A percentile compares a stretch with the other conserved stretches of the same genome.
Conservation (phyloP, 768 basidiomycete species). For the Mycena sanguinolenta region DNA sequence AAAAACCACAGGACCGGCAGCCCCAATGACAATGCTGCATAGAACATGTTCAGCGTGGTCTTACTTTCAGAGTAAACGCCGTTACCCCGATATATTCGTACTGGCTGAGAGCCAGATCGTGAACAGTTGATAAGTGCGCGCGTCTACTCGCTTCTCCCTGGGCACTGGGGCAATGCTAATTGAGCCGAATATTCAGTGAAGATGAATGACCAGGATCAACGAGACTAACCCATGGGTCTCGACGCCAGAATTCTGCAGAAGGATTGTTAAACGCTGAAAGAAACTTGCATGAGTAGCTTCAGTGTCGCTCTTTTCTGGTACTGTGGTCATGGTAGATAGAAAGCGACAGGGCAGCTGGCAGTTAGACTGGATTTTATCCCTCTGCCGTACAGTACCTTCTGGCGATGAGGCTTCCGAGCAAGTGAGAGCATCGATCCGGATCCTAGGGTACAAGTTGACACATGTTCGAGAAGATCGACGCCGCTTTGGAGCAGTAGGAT, state of each 20-base stretch:
- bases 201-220: neutral
- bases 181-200: neutral
- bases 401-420: conserved; percentile 3
- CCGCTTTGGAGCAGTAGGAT: too few relatives aligned
- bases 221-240: conserved; percentile 51
- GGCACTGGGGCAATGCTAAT: conserved; percentile 68
- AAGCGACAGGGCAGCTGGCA: neutral
- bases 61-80: neutral
- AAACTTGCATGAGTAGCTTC: neutral
- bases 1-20: conserved; percentile 26
- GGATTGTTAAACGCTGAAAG: conserved; percentile 28
- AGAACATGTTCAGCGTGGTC: conserved; percentile 46
- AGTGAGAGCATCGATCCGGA: too few relatives aligned
- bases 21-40: conserved; percentile 28
- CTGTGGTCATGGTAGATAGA: conserved; percentile 7
- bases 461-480: too few relatives aligned
- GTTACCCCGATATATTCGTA: conserved; percentile 72
- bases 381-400: conserved; percentile 24
- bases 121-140: conserved; percentile 73
- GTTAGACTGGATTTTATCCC: neutral
- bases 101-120: conserved; percentile 82
- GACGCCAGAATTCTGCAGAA: conserved; percentile 48
- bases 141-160: conserved; percentile 64
- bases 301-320: conserved; percentile 8
- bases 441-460: too few relatives aligned